These are phyloP conservation scores for Tubosaeta sp. DNA, from an alignment of 768 basidiomycete genomes.

Conservation along the genomic window DNA sequence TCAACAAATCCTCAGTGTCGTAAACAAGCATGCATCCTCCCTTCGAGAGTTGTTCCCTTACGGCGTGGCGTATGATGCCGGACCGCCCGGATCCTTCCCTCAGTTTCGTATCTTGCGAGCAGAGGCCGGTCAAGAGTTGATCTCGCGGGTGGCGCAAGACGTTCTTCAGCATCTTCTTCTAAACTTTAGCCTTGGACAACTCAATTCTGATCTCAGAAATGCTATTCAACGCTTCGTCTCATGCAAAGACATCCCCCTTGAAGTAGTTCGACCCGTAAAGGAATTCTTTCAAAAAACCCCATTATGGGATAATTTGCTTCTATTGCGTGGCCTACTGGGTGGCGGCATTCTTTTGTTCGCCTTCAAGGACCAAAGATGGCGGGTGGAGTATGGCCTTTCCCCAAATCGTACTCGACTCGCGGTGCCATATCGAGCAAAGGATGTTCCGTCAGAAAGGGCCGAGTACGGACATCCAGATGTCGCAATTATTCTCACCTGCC, in stretches of 20 bases:
- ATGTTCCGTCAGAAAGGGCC: slow-evolving; percentile 17
- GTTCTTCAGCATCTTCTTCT: slow-evolving; percentile 7
- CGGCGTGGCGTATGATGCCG: slow-evolving; percentile 7
- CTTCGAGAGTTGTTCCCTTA: neutral
- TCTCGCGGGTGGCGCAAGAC: slow-evolving; percentile 6
- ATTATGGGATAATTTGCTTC: slow-evolving; percentile 19
- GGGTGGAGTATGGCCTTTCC: slow-evolving; percentile 23
- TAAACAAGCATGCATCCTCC: too few relatives aligned
- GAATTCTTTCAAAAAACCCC: neutral
- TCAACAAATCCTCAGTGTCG: slow-evolving; percentile 28
- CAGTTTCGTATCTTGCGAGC: slow-evolving; percentile 10
- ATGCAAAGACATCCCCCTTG: neutral
- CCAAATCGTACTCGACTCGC: slow-evolving; percentile 15
- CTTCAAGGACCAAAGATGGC: slow-evolving; percentile 22
- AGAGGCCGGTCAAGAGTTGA: slow-evolving; percentile 2
- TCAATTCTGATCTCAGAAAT: neutral
- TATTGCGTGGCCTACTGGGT: slow-evolving; percentile 30
- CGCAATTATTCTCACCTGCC: too few relatives aligned
- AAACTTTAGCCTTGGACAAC: neutral
- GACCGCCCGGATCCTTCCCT: slow-evolving; percentile 5
- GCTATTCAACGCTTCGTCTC: slow-evolving; percentile 15
- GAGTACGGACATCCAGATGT: slow-evolving; percentile 23
- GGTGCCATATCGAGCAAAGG: slow-evolving; percentile 27
- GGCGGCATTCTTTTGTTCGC: slow-evolving; percentile 15
- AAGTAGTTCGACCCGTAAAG: neutral